A percentile compares a stretch with the other conserved stretches of the same genome.
phyloP scores from a whole-genome alignment of 164 flowering plant genomes.

The Nelumbo lutea region DNA sequence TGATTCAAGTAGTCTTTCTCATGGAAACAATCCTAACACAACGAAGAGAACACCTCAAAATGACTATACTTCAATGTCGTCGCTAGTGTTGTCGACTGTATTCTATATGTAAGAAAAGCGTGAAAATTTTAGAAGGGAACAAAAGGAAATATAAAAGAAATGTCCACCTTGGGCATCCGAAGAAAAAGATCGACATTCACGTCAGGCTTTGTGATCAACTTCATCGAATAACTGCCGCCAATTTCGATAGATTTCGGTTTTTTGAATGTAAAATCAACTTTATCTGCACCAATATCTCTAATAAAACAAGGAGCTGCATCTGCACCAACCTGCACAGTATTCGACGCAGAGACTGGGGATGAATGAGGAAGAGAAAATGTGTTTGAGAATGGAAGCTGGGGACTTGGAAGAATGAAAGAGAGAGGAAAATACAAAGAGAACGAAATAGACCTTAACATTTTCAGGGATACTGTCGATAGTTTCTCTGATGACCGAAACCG shows the following conservation, averaged over 20 bases:
- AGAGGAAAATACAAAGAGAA: not conserved
- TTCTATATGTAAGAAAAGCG: not conserved
- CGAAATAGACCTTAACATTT: constrained; percentile 36
- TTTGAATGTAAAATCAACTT: constrained; percentile 69
- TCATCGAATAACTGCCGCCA: constrained; percentile 73
- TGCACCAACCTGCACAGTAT: constrained; percentile 49
- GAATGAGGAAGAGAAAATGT: not conserved
- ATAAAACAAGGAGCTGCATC: constrained; percentile 71
- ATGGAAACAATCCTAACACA: constrained; percentile 70
- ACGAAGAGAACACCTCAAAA: not conserved
- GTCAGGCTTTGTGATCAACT: constrained; percentile 53
- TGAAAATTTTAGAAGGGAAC: not conserved
- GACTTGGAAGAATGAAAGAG: not conserved
- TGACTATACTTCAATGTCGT: not conserved
- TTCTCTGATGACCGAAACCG: constrained; percentile 53
- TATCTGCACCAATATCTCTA: constrained; percentile 71
- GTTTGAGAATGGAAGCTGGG: not conserved
- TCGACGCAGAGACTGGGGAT: not conserved
- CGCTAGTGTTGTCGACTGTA: not conserved
- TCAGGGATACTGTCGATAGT: constrained; percentile 54
- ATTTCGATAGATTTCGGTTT: constrained; percentile 55
- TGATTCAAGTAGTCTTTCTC: constrained; percentile 88
- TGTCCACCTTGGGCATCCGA: constrained; percentile 79
- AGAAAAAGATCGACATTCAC: constrained; percentile 63
- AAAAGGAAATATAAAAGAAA: not conserved